Evolutionary conservation across 148 eudicot species (phyloP), one percentile per base, ranked within the genome.

Genomic region (Amaranthus hypochondriacus): DNA sequence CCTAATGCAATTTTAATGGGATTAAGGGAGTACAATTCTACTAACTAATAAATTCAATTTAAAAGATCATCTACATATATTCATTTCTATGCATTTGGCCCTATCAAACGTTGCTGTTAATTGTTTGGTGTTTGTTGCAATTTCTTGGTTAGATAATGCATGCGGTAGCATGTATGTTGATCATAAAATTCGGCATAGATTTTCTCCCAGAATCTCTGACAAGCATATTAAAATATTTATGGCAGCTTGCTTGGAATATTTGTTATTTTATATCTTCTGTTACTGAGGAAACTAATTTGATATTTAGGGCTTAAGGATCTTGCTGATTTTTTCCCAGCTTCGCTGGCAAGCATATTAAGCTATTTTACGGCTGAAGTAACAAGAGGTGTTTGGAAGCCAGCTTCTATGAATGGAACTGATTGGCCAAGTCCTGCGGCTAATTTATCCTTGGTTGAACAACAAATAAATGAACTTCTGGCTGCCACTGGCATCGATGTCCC

Each of bases 381-480:
- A 50, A 79, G 98, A 51, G 98, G 96, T 69, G 79, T 93, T 39
- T 93, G 98, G 98, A 93, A 89, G 86, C 96, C 92, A 73, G 98
- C 93, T 66, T 88, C 81, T 47, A 93, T 93, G 98, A 93, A 93
- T 78, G 98, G 98, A 77, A 86, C 89, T 77, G 98, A 93, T 84
- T 93, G 98, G 98, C 98, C 98, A 43, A 93, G 98, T 84, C 98
- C 98, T 69, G 96, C 90, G 48, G 89, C 94, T 73, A 93, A 89
- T 82, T 84, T 93, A 78, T 79, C 94, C 65, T 70, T 70, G 63
- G 88, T 90, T 60, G 98, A 93, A 84, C 90, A 93, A 69, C 93
- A 86, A 76, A 93, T 93, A 71, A 82, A 89, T 73, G 87, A 93
- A 83, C 88, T 90, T 46, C 80, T 93, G 76, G 93, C 96, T 21